Evolutionary conservation across 257 asterid genomes (phyloP).

Genomic region (Verbascum thapsus): DNA sequence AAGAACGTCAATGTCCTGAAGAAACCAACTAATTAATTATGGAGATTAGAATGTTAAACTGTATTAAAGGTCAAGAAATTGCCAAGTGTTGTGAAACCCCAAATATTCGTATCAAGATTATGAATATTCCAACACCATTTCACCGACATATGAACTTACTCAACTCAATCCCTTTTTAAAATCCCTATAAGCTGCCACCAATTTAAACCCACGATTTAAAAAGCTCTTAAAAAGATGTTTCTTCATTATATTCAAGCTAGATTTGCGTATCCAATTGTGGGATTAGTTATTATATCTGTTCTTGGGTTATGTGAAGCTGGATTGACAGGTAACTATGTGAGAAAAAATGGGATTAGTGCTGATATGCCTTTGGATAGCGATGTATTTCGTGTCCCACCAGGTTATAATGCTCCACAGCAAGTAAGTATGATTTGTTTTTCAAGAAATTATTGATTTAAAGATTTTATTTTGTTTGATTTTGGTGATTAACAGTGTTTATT

Average conservation of each 20-base stretch:
- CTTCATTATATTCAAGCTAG: background rate
- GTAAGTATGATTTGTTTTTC: conserved; percentile 18
- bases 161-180: background rate
- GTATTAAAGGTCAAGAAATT: background rate
- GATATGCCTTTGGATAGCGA: conserved; percentile 74
- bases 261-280: conserved; percentile 18
- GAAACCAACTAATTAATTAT: too few species aligned
- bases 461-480: background rate
- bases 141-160: background rate
- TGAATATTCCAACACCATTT: conserved; percentile 11
- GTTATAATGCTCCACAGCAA: conserved; percentile 73
- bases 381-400: conserved; percentile 55
- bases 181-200: background rate
- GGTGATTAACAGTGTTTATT: background rate
- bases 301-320: conserved; percentile 43
- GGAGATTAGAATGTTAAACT: too few species aligned
- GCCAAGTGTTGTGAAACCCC: background rate
- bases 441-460: background rate
- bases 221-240: conserved; percentile 4
- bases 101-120: conserved; percentile 12
- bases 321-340: conserved; percentile 41
- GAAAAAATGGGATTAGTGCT: conserved; percentile 35
- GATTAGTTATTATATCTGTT: conserved; percentile 24
- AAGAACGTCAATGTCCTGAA: too few species aligned
- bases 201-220: background rate